Evolutionary conservation across 306 rosid genomes (phyloP), one percentile per base, ranked within the genome.

Genomic region (Cicer cuneatum): DNA sequence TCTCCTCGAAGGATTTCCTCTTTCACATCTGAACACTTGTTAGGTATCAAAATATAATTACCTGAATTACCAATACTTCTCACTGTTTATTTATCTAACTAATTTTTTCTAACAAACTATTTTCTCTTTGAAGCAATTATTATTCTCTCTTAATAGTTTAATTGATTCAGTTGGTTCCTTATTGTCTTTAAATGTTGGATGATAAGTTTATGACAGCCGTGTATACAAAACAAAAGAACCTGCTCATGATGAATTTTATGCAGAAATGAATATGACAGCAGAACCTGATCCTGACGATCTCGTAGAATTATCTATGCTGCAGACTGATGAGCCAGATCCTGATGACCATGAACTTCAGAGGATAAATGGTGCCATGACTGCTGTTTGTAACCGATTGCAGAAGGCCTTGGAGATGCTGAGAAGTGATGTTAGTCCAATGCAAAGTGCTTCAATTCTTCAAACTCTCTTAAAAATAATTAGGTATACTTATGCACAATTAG

Each of bases 281-380:
- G 88, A 86, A 81, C 88, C 89, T 59, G 87, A 81, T 81, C 92
- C 88, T 12, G 82, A 81, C 81, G 89, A 83, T 59, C 76, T 58
- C 57, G 58, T 63, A 40, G 83, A 77, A 29, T 67, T 59, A 21
- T 84, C 88, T 65, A 73, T 82, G 18, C 71, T 80, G 86, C 89
- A 79, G 80, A 78, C 81, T 38, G 86, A 77, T 59, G 97, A 92
- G 74, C 95, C 91, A 11, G 90, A 91, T 85, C 93, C 97, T 5
- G 93, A 94, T 83, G 96, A 94, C 84, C 82, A 87, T 78, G 97
- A 89, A 81, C 63, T 90, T 65, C 92, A 80, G 81, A 86, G 96
- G 83, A 88, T 94, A 57, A 88, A 89, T 76, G 96, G 87, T 65
- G 81, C 93, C 56, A 87, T 89, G 56, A 69, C 88, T 62, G 77